Percentiles rank a stretch among this genome's conserved stretches.
Evolutionary conservation across 805 yeast genomes (phyloP).

Genomic region (Myxozyma melibiosi): DNA sequence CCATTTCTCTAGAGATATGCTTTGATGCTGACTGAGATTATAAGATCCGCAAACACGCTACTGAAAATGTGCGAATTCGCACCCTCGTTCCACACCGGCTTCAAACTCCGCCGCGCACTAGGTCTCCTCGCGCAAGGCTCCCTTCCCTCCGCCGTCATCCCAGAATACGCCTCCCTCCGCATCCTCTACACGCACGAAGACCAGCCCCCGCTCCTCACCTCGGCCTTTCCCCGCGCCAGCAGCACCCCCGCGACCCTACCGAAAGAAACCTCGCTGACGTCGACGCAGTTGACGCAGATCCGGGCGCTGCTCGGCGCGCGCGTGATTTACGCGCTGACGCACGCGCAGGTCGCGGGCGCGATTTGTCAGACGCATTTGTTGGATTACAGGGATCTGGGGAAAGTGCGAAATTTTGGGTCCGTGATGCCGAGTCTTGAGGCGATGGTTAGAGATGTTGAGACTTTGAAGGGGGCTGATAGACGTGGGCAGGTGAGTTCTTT

Average conservation of each 20-base stretch:
- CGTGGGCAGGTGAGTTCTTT: conserved; percentile 32
- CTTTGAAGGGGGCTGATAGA: conserved; percentile 33
- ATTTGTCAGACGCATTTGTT: conserved; percentile 42
- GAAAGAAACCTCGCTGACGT: conserved; percentile 27
- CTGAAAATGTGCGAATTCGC: background rate
- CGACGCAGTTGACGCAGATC: conserved; percentile 35
- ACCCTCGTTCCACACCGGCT: background rate
- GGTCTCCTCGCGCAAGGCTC: conserved; percentile 24
- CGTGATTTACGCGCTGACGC: conserved; percentile 40
- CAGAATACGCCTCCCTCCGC: conserved; percentile 10
- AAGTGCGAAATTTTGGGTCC: conserved; percentile 37
- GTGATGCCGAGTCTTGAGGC: conserved; percentile 40
- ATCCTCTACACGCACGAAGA: conserved; percentile 25
- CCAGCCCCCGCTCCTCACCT: conserved; percentile 7
- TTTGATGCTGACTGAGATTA: background rate
- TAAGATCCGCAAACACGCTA: conserved; percentile 3
- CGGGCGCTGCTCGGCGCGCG: conserved; percentile 44
- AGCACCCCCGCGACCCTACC: background rate
- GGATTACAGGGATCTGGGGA: conserved; percentile 38
- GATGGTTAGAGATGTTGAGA: conserved; percentile 34
- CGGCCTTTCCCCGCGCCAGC: background rate
- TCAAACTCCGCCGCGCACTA: conserved; percentile 16
- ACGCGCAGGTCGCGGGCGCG: conserved; percentile 40
- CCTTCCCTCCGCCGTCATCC: conserved; percentile 12
- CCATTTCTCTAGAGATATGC: background rate